These are phyloP conservation scores for Heritiera littoralis DNA, from an alignment of 345 rosid genomes.

Conservation along the genomic window DNA sequence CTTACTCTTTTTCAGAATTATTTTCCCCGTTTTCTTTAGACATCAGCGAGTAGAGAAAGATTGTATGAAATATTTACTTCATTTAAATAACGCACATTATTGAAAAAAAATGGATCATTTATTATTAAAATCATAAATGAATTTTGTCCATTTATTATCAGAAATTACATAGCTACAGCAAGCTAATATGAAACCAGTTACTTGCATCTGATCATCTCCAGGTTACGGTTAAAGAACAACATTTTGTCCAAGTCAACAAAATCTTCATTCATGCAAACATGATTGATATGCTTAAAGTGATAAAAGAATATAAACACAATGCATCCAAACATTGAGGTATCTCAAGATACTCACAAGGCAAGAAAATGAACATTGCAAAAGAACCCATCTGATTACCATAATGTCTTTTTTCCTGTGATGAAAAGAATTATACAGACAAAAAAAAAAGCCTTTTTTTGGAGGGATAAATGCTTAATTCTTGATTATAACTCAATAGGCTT, in stretches of 20 bases:
- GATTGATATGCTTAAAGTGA: not conserved
- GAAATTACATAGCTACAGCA: not conserved
- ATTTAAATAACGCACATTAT: too few species aligned
- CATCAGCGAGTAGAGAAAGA: not conserved
- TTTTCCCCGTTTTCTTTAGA: not conserved
- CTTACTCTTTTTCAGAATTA: not conserved
- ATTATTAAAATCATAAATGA: too few species aligned
- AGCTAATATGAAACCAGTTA: not conserved
- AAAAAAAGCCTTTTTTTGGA: not conserved
- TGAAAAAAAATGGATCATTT: too few species aligned
- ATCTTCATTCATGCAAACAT: constrained; percentile 2
- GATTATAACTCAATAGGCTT: constrained; percentile 41
- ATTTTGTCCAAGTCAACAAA: not conserved
- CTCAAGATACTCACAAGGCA: not conserved
- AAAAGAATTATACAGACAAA: not conserved
- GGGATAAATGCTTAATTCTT: not conserved
- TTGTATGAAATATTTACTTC: too few species aligned
- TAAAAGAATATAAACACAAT: not conserved
- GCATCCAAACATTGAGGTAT: not conserved
- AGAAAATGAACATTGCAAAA: constrained; percentile 7
- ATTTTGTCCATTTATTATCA: too few species aligned
- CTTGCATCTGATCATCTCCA: not conserved
- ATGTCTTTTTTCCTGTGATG: not conserved
- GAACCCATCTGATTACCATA: not conserved
- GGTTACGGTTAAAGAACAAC: not conserved